Base-by-base conservation (phyloP, 2,329 filamentous ascomycete genomes). In the Aspergillus brasiliensis region DNA sequence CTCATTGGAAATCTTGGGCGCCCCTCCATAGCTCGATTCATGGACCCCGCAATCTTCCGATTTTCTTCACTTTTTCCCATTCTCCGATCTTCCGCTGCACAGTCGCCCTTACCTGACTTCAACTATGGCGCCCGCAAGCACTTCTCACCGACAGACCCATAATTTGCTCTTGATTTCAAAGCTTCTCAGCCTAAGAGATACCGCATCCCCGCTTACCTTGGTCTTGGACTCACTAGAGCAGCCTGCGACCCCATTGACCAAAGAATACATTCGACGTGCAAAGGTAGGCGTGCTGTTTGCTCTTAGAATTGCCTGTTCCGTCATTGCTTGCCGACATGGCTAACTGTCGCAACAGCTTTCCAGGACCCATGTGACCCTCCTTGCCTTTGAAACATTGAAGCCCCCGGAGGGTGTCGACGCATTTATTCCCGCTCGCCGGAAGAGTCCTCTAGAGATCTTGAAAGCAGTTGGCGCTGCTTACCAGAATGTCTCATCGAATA, bases 141-240 rank as follows among this genome's bases (percentile, higher is more conserved):
- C 78, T 15, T 75, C 78, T 49, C 91, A 96, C 71, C 84, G 90
- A 28, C 86, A 91, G 65, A 93, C 91, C 19, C 92, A 97, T 76
- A 93, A 92, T 73, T 79, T 96, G 21, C 85, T 96, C 2, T 82
- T 96, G 2, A 87, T 97, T 57, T 91, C 92, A 64, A 93, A 92
- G 71, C 81, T 97, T 2, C 82, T 97, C 64, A 91, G 88, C 71
- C 81, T 91, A 58, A 85, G 91, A 63, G 90, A 95, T 75, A 87
- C 86, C 58, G 87, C 90, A 13, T 96, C 92, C 51, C 94, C 94
- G 2, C 87, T 98, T 70, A 97, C 93, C 0, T 81, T 98, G 25
- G 78, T 97, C 3, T 82, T 97, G 58, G 94, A 98, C 75, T 91
- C 84, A 34, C 81, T 97, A 28, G 92, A 96, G 77, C 92, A 97